Evolutionary conservation across 768 basidiomycete species (phyloP), one percentile per base, ranked within the genome.

Genomic region (Grammothele lineata): DNA sequence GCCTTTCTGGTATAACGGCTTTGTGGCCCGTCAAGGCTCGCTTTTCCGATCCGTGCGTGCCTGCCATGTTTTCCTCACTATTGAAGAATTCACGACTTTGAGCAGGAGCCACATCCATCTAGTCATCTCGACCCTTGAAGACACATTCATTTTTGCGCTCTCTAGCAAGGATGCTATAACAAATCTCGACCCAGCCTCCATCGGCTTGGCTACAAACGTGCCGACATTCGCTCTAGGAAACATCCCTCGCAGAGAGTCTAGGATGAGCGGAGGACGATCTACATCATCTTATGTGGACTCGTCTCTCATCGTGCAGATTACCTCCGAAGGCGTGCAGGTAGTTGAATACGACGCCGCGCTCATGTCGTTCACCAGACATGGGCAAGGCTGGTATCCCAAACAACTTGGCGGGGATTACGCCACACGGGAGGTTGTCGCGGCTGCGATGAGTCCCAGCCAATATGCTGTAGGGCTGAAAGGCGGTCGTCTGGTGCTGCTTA

Each of bases 221-320:
- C 76, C 78, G 1, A 94, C 91, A 0, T 62, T 93, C 10, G 78
- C 81, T 0, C 72, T 84, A 26, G 71, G 76, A 3, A 86, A 84
- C 47, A 67, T 92, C 34, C 62, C 69, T 11, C 62, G 66, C 15
- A 63, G 67, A 6, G 51, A 56, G n/a, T 57, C 46, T 44, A 55
- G 32, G 39, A 53, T 34, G 33, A 50, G 15, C 21, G 50, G 46
- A 34, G 56, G 22, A 18, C 57, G 59, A 51, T 41, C 51, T 4
- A 56, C 23, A 18, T 58, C 60, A 51, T 41, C 51, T 4, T 75
- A 76, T 43, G 62, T 58, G 9, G 67, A 78, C 40, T 81, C 83
- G 0, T 61, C 73, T n/a, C 64, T 78, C 4, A 71, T 85, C 7
- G 75, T 91, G 0, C 92, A 94, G 64, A 83, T 92, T 14, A 87